These are phyloP conservation scores for Sindora glabra DNA, from an alignment of 306 rosid genomes.

Conservation along the genomic window DNA sequence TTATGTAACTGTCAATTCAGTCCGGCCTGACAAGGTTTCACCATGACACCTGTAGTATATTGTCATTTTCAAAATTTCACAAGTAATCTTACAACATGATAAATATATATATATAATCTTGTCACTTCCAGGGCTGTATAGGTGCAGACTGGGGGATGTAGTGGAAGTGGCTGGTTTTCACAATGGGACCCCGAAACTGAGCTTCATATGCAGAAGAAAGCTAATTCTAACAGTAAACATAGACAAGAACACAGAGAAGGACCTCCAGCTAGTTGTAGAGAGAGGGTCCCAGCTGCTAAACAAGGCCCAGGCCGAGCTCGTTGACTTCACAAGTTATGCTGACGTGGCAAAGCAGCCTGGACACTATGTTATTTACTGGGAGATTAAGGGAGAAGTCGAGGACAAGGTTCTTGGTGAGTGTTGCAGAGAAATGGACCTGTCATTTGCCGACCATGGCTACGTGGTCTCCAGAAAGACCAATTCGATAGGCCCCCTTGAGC, in stretches of 20 bases:
- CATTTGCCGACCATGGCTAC: constrained; percentile 75
- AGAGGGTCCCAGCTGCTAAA: constrained; percentile 43
- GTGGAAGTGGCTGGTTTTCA: constrained; percentile 84
- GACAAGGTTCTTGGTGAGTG: constrained; percentile 42
- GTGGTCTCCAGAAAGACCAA: constrained; percentile 66
- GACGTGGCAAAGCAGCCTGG: constrained; percentile 45
- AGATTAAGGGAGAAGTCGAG: constrained; percentile 65
- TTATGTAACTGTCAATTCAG: constrained; percentile 10
- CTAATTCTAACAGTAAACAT: constrained; percentile 62
- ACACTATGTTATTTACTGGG: constrained; percentile 78
- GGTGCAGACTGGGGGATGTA: constrained; percentile 85
- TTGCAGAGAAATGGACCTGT: constrained; percentile 63
- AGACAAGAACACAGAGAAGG: constrained; percentile 90
- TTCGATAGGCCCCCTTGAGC: constrained; percentile 72
- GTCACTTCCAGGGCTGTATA: constrained; percentile 56
- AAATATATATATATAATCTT: no score
- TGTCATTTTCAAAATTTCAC: constrained; percentile 2
- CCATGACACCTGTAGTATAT: background rate
- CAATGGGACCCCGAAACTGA: constrained; percentile 72
- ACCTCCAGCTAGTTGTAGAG: constrained; percentile 81
- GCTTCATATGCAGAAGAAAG: constrained; percentile 71
- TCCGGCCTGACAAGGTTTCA: constrained; percentile 4
- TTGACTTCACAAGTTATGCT: constrained; percentile 84
- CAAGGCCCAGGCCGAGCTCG: constrained; percentile 44
- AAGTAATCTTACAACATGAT: background rate